phyloP scores from a whole-genome alignment of 2,329 filamentous ascomycete species.

The Colletotrichum echinochloae region DNA sequence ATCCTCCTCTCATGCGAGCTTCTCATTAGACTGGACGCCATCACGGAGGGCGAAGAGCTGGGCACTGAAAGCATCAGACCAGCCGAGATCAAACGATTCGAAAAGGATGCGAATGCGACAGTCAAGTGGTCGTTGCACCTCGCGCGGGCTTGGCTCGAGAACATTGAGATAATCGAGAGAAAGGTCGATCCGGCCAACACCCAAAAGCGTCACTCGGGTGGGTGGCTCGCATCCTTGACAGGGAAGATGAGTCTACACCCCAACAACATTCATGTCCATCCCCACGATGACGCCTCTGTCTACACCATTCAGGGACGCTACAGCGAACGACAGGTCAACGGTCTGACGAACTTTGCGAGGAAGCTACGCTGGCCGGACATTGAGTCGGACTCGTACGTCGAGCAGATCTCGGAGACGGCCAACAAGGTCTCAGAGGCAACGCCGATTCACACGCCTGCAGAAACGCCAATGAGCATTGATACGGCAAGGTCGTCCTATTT shows the following conservation, averaged over 20 bases:
- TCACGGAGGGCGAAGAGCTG: constrained; percentile 70
- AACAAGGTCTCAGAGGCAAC: constrained; percentile 56
- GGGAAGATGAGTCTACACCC: constrained; percentile 63
- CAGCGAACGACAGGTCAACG: constrained; percentile 69
- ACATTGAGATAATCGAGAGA: constrained; percentile 67
- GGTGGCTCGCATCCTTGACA: constrained; percentile 70
- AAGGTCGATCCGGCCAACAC: constrained; percentile 43
- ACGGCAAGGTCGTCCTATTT: constrained; percentile 61
- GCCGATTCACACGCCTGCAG: constrained; percentile 55
- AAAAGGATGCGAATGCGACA: constrained; percentile 70
- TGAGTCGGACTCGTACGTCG: constrained; percentile 63
- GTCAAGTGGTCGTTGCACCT: constrained; percentile 76
- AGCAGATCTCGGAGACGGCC: constrained; percentile 61
- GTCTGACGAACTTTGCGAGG: constrained; percentile 72
- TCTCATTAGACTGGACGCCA: constrained; percentile 72
- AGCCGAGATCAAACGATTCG: constrained; percentile 70
- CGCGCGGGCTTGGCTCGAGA: constrained; percentile 75
- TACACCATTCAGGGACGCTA: constrained; percentile 69
- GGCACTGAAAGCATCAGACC: constrained; percentile 64
- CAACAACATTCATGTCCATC: constrained; percentile 43
- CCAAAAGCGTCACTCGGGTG: constrained; percentile 46
- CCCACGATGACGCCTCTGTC: constrained; percentile 46
- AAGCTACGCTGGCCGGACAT: constrained; percentile 73
- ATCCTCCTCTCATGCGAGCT: constrained; percentile 74
- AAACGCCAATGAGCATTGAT: constrained; percentile 51